These are phyloP conservation scores for Trametes cubensis DNA, from an alignment of 768 basidiomycete species.

Conservation along the genomic window DNA sequence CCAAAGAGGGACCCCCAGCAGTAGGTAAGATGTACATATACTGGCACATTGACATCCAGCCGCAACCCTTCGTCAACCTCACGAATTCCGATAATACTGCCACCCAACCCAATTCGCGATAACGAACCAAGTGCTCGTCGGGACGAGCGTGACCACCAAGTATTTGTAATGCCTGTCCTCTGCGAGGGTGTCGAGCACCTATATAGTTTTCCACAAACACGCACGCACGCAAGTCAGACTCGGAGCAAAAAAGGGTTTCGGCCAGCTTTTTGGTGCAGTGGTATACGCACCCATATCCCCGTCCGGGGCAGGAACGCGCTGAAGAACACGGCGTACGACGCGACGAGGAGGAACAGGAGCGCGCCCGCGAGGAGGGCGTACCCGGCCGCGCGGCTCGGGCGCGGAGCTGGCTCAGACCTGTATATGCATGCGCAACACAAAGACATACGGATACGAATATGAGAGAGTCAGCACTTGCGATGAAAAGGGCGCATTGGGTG, in stretches of 20 bases:
- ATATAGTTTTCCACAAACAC: no score
- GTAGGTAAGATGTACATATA: no score
- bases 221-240: no score
- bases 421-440: not conserved
- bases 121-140: slow-evolving; percentile 83
- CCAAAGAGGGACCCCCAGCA: no score
- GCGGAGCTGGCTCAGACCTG: slow-evolving; percentile 9
- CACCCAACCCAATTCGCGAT: slow-evolving; percentile 99
- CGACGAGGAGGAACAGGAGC: slow-evolving; percentile 55
- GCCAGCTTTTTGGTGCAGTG: no score
- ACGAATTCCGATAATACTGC: slow-evolving; percentile 95
- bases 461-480: not conserved
- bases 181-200: slow-evolving; percentile 69
- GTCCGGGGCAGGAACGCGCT: slow-evolving; percentile 63
- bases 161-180: slow-evolving; percentile 91
- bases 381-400: slow-evolving; percentile 38
- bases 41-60: no score
- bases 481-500: not conserved
- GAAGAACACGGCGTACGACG: slow-evolving; percentile 65
- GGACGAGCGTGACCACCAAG: slow-evolving; percentile 74
- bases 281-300: slow-evolving; percentile 51
- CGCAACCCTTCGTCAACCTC: no score
- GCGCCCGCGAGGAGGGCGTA: slow-evolving; percentile 52
- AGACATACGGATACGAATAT: no score
- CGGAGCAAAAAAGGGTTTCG: no score